Evolutionary conservation across 768 basidiomycete species (phyloP).

Genomic region (Lepiota subincarnata): DNA sequence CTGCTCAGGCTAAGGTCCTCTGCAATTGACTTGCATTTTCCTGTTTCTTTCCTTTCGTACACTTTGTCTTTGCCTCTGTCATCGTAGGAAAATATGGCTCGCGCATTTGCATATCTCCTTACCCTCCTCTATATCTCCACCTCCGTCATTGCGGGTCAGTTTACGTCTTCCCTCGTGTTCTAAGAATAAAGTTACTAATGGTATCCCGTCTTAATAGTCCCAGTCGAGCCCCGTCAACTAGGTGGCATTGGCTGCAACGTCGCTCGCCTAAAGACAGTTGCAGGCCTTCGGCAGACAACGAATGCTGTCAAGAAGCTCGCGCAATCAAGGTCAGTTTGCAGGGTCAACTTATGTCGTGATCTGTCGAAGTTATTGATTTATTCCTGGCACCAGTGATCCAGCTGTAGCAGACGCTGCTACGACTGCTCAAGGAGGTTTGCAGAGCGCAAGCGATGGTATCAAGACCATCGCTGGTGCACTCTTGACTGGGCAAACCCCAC

Average conservation of each 20-base stretch:
- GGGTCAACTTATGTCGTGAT: too few relatives aligned
- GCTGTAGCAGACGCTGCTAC: constrained; percentile 19
- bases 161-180: background rate
- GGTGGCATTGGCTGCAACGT: constrained; percentile 18
- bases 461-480: constrained; percentile 21
- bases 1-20: constrained; percentile 2
- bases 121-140: background rate
- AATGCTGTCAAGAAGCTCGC: constrained; percentile 19
- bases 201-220: background rate
- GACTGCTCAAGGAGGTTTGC: constrained; percentile 19
- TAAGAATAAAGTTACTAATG: too few relatives aligned
- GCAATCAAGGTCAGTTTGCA: background rate
- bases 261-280: constrained; percentile 22
- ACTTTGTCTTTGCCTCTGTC: background rate
- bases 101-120: background rate
- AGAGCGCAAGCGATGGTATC: constrained; percentile 20
- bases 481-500: constrained; percentile 16
- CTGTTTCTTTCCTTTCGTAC: background rate
- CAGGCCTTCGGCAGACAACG: constrained; percentile 19
- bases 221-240: constrained; percentile 10
- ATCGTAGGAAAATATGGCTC: background rate
- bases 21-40: background rate
- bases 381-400: constrained; percentile 17
- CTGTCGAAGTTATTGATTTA: background rate
- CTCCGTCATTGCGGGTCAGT: constrained; percentile 2